These are phyloP conservation scores for Scenedesmus sp. DNA, from an alignment of 163 green algal genomes.

Conservation along the genomic window DNA sequence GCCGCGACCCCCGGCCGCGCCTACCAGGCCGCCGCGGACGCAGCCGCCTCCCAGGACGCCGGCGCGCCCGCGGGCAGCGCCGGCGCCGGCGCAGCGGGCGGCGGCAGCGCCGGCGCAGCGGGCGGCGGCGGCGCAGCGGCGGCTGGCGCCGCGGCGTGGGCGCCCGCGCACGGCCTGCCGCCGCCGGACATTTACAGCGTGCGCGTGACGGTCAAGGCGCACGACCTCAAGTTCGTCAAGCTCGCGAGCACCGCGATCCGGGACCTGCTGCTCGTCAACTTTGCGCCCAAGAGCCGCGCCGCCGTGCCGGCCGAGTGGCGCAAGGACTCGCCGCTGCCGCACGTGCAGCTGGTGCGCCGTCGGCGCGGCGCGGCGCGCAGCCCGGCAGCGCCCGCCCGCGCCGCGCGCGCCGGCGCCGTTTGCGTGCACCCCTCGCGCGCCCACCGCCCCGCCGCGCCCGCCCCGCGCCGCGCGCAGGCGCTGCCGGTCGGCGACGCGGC, in stretches of 20 bases:
- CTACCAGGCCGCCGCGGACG: constrained; percentile 1
- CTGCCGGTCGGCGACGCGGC: constrained; percentile 28
- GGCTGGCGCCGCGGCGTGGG: not conserved
- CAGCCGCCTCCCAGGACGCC: not conserved
- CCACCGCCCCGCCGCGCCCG: no score
- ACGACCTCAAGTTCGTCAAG: constrained; percentile 60
- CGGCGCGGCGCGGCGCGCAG: no score
- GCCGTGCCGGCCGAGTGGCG: not conserved
- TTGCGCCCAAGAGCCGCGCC: constrained; percentile 53
- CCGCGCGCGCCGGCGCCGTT: not conserved
- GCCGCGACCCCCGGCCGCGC: not conserved
- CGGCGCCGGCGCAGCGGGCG: constrained; percentile 2
- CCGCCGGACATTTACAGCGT: constrained; percentile 32
- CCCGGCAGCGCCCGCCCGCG: no score
- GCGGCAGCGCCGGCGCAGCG: constrained; percentile 8
- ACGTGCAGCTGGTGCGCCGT: constrained; percentile 26
- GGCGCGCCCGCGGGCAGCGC: no score
- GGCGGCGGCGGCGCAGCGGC: not conserved
- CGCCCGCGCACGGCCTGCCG: not conserved
- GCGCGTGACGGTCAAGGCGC: constrained; percentile 47
- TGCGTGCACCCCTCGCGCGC: not conserved
- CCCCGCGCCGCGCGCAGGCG: constrained; percentile 14
- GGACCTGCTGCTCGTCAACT: constrained; percentile 57
- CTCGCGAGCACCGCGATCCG: constrained; percentile 50
- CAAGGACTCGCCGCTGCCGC: not conserved